phyloP scores from a whole-genome alignment of 805 yeast genomes.

The Sugiyamaella valdiviana region DNA sequence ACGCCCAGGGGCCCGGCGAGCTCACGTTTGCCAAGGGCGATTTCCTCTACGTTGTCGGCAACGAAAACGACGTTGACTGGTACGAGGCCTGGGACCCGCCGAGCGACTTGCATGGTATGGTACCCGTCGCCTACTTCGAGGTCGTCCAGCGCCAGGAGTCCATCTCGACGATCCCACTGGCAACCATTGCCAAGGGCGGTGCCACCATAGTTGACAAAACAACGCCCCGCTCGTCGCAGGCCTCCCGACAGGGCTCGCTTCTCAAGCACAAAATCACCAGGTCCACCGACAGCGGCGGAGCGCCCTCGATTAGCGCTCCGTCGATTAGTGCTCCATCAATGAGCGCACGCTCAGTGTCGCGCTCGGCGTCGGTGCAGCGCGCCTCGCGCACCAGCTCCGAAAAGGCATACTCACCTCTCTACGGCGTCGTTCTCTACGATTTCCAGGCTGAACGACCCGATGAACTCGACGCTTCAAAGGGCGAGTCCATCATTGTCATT shows the following conservation, averaged over 20 bases:
- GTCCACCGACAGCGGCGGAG: neutral
- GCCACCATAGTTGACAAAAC: slow-evolving; percentile 3
- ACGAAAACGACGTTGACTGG: slow-evolving; percentile 59
- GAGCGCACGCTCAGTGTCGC: too few species aligned
- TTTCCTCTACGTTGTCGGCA: slow-evolving; percentile 73
- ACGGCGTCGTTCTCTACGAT: slow-evolving; percentile 81
- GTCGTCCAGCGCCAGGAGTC: slow-evolving; percentile 42
- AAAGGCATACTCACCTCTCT: slow-evolving; percentile 40
- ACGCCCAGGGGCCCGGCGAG: slow-evolving; percentile 76
- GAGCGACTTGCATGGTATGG: slow-evolving; percentile 71
- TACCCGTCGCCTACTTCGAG: slow-evolving; percentile 80
- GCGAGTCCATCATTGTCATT: slow-evolving; percentile 86
- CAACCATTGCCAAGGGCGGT: slow-evolving; percentile 1
- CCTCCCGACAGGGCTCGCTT: neutral
- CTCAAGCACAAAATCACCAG: neutral
- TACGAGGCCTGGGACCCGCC: slow-evolving; percentile 86
- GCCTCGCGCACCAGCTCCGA: slow-evolving; percentile 1
- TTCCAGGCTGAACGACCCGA: slow-evolving; percentile 77
- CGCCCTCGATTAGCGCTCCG: too few species aligned
- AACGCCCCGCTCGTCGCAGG: neutral
- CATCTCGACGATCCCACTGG: slow-evolving; percentile 27
- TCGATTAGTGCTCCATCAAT: too few species aligned
- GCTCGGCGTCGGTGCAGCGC: slow-evolving; percentile 3
- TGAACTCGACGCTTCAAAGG: slow-evolving; percentile 76
- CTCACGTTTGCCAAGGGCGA: slow-evolving; percentile 75